These are phyloP conservation scores for Dysphania ambrosioides DNA, from an alignment of 148 eudicot species.

Conservation along the genomic window DNA sequence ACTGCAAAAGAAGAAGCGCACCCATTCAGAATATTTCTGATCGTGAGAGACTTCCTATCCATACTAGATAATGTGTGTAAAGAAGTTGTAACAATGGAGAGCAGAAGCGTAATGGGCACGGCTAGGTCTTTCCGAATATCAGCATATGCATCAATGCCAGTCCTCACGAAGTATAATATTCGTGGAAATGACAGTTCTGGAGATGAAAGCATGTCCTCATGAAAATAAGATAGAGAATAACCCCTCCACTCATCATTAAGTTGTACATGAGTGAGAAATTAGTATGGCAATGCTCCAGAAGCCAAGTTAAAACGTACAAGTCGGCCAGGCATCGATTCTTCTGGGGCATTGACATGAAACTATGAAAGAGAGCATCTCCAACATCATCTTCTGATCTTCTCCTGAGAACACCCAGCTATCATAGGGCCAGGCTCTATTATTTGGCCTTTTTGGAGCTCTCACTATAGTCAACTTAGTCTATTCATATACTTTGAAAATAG, in stretches of 20 bases:
- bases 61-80: slow-evolving; percentile 62
- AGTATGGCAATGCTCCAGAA: background rate
- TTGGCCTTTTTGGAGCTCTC: slow-evolving; percentile 14
- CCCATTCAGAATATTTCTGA: slow-evolving; percentile 54
- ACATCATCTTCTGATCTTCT: slow-evolving; percentile 5
- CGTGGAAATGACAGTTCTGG: slow-evolving; percentile 46
- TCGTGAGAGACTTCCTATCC: slow-evolving; percentile 58
- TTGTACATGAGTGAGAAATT: slow-evolving; percentile 6
- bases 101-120: slow-evolving; percentile 57
- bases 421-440: slow-evolving; percentile 15
- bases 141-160: slow-evolving; percentile 57
- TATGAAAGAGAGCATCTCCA: background rate
- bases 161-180: slow-evolving; percentile 48
- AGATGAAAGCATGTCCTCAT: slow-evolving; percentile 58
- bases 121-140: slow-evolving; percentile 75
- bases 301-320: background rate
- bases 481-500: slow-evolving; percentile 8
- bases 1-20: slow-evolving; percentile 60
- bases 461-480: slow-evolving; percentile 20
- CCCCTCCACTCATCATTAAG: slow-evolving; percentile 3
- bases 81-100: slow-evolving; percentile 71
- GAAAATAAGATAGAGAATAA: slow-evolving; percentile 27
- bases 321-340: background rate
- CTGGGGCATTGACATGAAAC: background rate
- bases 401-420: slow-evolving; percentile 15